These are phyloP conservation scores for Aspergillus carbonarius DNA, from an alignment of 2,329 filamentous ascomycete genomes.

Conservation along the genomic window DNA sequence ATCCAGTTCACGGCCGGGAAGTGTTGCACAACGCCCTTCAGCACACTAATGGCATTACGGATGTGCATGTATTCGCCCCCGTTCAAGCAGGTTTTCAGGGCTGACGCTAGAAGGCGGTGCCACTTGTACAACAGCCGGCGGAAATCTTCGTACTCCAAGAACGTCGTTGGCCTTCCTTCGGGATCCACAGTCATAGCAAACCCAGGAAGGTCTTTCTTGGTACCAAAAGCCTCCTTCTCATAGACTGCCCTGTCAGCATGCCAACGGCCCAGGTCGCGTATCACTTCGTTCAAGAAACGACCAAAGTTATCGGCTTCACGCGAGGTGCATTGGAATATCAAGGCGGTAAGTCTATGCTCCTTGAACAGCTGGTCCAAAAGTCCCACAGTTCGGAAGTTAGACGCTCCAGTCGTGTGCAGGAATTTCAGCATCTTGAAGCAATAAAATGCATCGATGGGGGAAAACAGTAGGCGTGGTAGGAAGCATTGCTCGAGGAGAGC, in stretches of 20 bases:
- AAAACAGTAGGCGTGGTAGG: conserved; percentile 80
- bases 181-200: conserved; percentile 73
- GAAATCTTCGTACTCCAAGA: conserved; percentile 83
- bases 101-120: conserved; percentile 78
- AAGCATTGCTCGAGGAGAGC: conserved; percentile 86
- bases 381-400: conserved; percentile 82
- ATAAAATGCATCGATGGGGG: conserved; percentile 84
- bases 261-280: conserved; percentile 80
- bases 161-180: conserved; percentile 67
- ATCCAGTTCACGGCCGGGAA: conserved; percentile 92
- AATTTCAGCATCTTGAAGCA: conserved; percentile 83
- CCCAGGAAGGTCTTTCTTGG: conserved; percentile 66
- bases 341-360: conserved; percentile 72
- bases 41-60: conserved; percentile 85
- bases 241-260: conserved; percentile 74
- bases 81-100: conserved; percentile 77
- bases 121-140: conserved; percentile 82
- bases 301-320: conserved; percentile 92
- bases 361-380: conserved; percentile 83
- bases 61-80: conserved; percentile 96
- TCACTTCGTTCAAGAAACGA: conserved; percentile 78
- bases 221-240: conserved; percentile 76
- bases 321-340: conserved; percentile 87
- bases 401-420: conserved; percentile 78
- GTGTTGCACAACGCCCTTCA: conserved; percentile 75